A percentile compares a stretch with the other conserved stretches of the same genome.
Evolutionary conservation across 805 yeast genomes (phyloP).

Genomic region (Pichia occidentalis): DNA sequence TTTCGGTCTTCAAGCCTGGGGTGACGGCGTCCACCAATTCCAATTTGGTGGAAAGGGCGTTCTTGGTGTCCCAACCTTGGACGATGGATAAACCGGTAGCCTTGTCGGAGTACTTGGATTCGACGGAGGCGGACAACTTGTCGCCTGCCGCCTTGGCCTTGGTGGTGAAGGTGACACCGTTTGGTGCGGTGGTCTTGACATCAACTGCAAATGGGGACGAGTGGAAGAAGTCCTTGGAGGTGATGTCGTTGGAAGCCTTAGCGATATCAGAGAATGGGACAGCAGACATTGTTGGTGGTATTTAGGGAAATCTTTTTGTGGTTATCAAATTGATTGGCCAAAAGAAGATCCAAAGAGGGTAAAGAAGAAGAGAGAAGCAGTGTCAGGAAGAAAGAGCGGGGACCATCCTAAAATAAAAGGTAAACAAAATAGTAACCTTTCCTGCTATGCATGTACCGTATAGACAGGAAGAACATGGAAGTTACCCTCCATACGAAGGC

Average conservation of each 20-base stretch:
- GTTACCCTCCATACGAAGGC: too few relatives aligned
- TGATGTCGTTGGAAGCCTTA: conserved; percentile 84
- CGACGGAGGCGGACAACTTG: conserved; percentile 80
- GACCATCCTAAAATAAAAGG: too few relatives aligned
- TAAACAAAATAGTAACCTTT: too few relatives aligned
- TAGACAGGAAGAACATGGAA: too few relatives aligned
- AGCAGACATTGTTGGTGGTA: conserved; percentile 65
- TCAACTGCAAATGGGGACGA: conserved; percentile 79
- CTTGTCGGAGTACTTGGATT: conserved; percentile 90
- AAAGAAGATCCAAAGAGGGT: neutral
- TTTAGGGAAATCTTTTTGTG: too few relatives aligned
- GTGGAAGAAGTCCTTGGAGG: conserved; percentile 92
- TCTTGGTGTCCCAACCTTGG: conserved; percentile 97
- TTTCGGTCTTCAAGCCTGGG: conserved; percentile 91
- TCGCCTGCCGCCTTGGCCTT: conserved; percentile 77
- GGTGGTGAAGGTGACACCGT: conserved; percentile 90
- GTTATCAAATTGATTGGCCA: neutral
- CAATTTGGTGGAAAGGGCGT: conserved; percentile 84
- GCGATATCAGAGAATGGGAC: conserved; percentile 92
- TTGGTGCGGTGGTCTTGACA: conserved; percentile 89
- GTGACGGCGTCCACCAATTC: conserved; percentile 88
- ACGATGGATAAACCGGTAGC: conserved; percentile 86
- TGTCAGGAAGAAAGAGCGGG: too few relatives aligned
- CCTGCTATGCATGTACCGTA: too few relatives aligned
- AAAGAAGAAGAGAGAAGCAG: neutral